phyloP scores from a whole-genome alignment of 768 basidiomycete species.

The Cystobasidium ongulense region DNA sequence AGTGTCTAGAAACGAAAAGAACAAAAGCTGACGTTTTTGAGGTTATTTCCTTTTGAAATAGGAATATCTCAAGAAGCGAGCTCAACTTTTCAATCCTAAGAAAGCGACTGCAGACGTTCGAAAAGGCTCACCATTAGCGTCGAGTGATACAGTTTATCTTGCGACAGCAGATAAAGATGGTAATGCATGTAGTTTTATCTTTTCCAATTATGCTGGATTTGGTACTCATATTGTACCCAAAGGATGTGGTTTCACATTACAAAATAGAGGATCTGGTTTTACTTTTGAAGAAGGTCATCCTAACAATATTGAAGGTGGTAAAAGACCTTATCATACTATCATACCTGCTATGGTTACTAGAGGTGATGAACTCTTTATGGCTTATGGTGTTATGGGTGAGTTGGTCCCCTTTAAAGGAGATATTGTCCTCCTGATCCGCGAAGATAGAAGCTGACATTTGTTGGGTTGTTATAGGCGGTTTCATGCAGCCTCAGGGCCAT shows the following conservation, averaged over 20 bases:
- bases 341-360: constrained; percentile 55
- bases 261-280: constrained; percentile 86
- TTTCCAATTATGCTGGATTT: constrained; percentile 49
- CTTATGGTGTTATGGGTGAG: constrained; percentile 50
- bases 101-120: constrained; percentile 60
- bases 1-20: no score
- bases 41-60: constrained; percentile 44
- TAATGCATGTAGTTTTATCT: constrained; percentile 45
- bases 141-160: constrained; percentile 48
- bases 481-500: constrained; percentile 78
- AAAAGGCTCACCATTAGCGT: constrained; percentile 39
- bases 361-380: constrained; percentile 64
- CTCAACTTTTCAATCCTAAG: constrained; percentile 64
- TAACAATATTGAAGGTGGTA: constrained; percentile 70
- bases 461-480: constrained; percentile 7
- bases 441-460: constrained; percentile 36
- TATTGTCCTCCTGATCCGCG: no score
- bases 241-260: constrained; percentile 91
- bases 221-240: constrained; percentile 77
- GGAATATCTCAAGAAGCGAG: constrained; percentile 75
- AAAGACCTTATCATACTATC: constrained; percentile 58
- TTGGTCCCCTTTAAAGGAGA: constrained; percentile 51
- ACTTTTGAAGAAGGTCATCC: constrained; percentile 70
- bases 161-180: constrained; percentile 56
- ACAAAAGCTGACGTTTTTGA: no score